Conservation (phyloP, 371 early-diverging fungal species). For the Mucor irregularis region DNA sequence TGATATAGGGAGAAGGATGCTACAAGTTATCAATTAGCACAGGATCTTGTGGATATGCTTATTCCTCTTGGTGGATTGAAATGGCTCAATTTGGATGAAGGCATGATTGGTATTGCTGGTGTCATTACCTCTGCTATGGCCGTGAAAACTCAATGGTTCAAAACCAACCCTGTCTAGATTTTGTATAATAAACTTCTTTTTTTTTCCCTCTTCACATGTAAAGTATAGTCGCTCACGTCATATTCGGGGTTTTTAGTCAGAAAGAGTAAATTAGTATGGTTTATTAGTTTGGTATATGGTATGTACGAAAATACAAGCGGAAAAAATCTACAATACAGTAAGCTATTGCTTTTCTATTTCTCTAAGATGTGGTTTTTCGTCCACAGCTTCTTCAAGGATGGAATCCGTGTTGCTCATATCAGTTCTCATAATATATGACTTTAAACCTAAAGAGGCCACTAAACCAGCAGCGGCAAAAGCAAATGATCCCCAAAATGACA, state of each 20-base stretch:
- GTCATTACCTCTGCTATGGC: conserved; percentile 52
- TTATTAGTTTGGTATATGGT: no score
- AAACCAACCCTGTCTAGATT: conserved; percentile 16
- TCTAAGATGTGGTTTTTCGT: neutral
- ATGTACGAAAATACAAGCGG: neutral
- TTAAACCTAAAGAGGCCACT: conserved; percentile 27
- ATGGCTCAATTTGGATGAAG: conserved; percentile 55
- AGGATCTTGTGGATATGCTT: conserved; percentile 59
- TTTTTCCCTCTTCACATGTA: neutral
- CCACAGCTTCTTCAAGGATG: neutral
- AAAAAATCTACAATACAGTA: neutral
- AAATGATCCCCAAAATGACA: conserved; percentile 37
- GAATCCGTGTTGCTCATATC: conserved; percentile 1
- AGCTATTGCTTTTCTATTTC: neutral
- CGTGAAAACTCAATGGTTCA: conserved; percentile 47
- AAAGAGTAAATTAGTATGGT: no score
- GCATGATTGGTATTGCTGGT: conserved; percentile 65
- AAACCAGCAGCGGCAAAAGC: conserved; percentile 35
- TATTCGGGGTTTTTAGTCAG: neutral
- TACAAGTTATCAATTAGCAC: conserved; percentile 50
- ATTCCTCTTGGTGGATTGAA: conserved; percentile 60
- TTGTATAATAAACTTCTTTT: neutral
- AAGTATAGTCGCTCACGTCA: neutral
- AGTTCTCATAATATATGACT: conserved; percentile 33
- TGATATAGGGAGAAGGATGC: conserved; percentile 37